phyloP scores from a whole-genome alignment of 345 rosid genomes.

The Linum tenue region DNA sequence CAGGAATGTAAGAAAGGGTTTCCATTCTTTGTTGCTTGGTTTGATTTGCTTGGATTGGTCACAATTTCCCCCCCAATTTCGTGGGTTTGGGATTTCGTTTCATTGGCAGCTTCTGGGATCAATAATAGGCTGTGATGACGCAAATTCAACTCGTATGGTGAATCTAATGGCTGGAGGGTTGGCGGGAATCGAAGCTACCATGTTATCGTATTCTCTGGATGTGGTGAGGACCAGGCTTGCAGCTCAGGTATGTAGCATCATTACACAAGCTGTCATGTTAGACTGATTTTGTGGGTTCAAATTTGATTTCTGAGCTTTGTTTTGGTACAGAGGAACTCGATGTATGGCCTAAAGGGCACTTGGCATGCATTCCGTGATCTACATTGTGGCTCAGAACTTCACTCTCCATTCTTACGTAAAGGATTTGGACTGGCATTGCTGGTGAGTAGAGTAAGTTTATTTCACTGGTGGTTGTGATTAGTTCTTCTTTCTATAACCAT shows the following conservation, averaged over 20 bases:
- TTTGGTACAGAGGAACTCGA: slow-evolving; percentile 45
- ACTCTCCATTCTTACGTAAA: slow-evolving; percentile 52
- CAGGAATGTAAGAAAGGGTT: slow-evolving; percentile 41
- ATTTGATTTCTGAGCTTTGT: not conserved
- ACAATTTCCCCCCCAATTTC: no score
- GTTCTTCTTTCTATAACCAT: not conserved
- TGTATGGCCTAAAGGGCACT: slow-evolving; percentile 61
- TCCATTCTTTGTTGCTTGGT: not conserved
- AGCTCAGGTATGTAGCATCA: slow-evolving; percentile 53
- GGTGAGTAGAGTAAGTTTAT: slow-evolving; percentile 25
- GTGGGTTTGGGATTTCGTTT: slow-evolving; percentile 35
- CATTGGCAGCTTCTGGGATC: no score
- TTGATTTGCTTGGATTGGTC: slow-evolving; percentile 21
- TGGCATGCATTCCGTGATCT: slow-evolving; percentile 71
- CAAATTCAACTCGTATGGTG: slow-evolving; percentile 33
- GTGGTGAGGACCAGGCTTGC: slow-evolving; percentile 95
- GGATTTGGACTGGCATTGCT: slow-evolving; percentile 88
- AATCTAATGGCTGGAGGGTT: slow-evolving; percentile 80
- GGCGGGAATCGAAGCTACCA: slow-evolving; percentile 94
- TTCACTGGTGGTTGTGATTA: not conserved
- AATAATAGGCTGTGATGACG: no score
- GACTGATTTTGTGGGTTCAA: not conserved
- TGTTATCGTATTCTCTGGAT: slow-evolving; percentile 89
- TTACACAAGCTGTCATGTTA: slow-evolving; percentile 9
- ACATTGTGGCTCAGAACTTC: slow-evolving; percentile 55